Evolutionary conservation across 2,329 filamentous ascomycete species (phyloP), one percentile per base, ranked within the genome.

Genomic region (Cladosporium sp.): DNA sequence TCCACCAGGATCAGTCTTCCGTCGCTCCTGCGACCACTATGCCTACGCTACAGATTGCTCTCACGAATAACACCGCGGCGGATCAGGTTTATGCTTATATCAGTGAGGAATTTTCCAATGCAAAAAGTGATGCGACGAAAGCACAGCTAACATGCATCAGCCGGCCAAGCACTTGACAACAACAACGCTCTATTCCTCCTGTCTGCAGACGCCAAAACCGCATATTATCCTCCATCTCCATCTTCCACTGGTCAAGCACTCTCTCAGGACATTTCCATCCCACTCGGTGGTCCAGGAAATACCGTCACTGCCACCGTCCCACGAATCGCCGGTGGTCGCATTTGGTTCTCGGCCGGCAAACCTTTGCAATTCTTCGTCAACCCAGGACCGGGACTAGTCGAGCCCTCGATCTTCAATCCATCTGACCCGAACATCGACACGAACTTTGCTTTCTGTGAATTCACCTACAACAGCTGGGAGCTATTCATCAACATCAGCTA

Each of bases 381-480:
- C 50, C 71, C 72, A 0, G 72, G 72, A 7, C 70, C 71, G 19
- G 70, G 70, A 28, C 65, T 73, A 1, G 71, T 72, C 7, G 71
- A 73, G 63, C 71, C 71, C 12, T 70, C 67, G 1, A 66, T 73
- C 15, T 71, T 72, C 63, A 74, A 73, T 51, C 67, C 66, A 5
- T 59, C 65, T 20, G 78, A 80, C 58, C 75, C 76, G 1, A 80
- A 79, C 65, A 71, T 72, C 64, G 75, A 76, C 63, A 71, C 74
- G 54, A 71, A 72, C 54, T 80, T 78, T 69, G 73, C 70, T 5
- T 79, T 79, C 60, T 73, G 69, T 62, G 78, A 80, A 55, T 80
- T 80, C 66, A 80, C 78, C 2, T 79, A 72, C 72, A 80, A 80
- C 61, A 69, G 73, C 39, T 59, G 63, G 8, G 76, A 80, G 61